Percentiles rank a stretch among this genome's conserved stretches.
Evolutionary conservation across 768 basidiomycete genomes (phyloP).

Genomic region (Leccinum ochraceum): DNA sequence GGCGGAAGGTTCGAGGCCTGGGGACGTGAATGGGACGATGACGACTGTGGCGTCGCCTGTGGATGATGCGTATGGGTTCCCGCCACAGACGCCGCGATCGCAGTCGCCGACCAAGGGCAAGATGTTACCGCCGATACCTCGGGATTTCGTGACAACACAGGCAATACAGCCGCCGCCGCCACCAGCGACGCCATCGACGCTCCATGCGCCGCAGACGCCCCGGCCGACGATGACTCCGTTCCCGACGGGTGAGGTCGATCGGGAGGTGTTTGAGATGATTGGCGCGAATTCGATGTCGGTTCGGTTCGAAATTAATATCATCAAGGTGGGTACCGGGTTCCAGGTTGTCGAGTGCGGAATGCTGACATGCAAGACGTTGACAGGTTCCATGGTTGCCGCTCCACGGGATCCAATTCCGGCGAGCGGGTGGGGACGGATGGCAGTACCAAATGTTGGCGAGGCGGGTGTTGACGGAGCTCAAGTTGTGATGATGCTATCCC

Average conservation of each 20-base stretch:
- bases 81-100: constrained; percentile 38
- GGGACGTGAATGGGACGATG: constrained; percentile 26
- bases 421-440: constrained; percentile 90
- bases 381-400: constrained; percentile 92
- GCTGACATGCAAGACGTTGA: constrained; percentile 6
- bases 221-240: constrained; percentile 47
- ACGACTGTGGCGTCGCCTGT: constrained; percentile 22
- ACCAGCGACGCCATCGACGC: neutral
- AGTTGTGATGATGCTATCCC: constrained; percentile 51
- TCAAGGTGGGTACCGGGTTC: constrained; percentile 69
- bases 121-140: constrained; percentile 78
- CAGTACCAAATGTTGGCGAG: constrained; percentile 96
- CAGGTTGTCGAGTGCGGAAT: neutral
- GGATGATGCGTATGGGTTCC: constrained; percentile 22
- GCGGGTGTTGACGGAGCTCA: constrained; percentile 84
- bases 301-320: constrained; percentile 94
- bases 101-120: constrained; percentile 61
- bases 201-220: constrained; percentile 32
- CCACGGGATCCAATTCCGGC: constrained; percentile 95
- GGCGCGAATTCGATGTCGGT: constrained; percentile 82
- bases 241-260: constrained; percentile 67
- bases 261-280: constrained; percentile 70
- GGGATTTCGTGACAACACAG: constrained; percentile 51
- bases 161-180: constrained; percentile 8
- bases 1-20: constrained; percentile 36